Evolutionary conservation across 2,329 filamentous ascomycete species (phyloP).

Genomic region (Hymenoscyphus infarciens): DNA sequence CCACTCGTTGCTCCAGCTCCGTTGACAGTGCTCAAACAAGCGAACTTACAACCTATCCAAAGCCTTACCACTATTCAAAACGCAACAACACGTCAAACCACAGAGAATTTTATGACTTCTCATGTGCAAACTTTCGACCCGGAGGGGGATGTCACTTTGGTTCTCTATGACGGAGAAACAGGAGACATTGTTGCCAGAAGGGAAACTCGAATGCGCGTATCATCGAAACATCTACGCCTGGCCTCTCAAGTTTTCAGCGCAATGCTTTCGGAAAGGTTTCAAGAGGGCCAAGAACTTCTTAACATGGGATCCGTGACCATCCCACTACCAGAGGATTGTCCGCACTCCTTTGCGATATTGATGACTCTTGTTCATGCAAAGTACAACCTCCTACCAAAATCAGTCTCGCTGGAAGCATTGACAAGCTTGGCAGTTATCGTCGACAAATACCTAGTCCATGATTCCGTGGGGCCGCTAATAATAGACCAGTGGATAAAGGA

Average conservation of each 20-base stretch:
- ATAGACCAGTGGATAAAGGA: neutral
- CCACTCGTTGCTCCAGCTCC: too few species aligned
- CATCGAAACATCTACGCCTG: conserved; percentile 14
- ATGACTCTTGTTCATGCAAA: neutral
- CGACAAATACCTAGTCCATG: neutral
- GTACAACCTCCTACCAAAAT: neutral
- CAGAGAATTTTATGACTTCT: neutral
- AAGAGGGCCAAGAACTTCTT: conserved; percentile 15
- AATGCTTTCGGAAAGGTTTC: conserved; percentile 24
- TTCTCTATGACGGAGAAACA: neutral
- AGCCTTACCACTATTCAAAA: neutral
- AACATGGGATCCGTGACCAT: neutral
- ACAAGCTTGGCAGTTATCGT: neutral
- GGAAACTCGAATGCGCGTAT: conserved; percentile 1
- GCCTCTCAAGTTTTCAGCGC: conserved; percentile 27
- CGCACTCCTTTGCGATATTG: neutral
- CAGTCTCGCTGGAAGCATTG: neutral
- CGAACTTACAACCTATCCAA: neutral
- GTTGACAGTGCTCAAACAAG: neutral
- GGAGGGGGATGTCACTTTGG: neutral
- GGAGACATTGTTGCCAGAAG: neutral
- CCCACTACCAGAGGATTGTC: neutral
- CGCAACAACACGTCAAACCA: neutral
- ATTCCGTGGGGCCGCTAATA: neutral
- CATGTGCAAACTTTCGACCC: neutral